Base-by-base conservation (phyloP, 2,329 filamentous ascomycete genomes). In the Diatrype stigma region DNA sequence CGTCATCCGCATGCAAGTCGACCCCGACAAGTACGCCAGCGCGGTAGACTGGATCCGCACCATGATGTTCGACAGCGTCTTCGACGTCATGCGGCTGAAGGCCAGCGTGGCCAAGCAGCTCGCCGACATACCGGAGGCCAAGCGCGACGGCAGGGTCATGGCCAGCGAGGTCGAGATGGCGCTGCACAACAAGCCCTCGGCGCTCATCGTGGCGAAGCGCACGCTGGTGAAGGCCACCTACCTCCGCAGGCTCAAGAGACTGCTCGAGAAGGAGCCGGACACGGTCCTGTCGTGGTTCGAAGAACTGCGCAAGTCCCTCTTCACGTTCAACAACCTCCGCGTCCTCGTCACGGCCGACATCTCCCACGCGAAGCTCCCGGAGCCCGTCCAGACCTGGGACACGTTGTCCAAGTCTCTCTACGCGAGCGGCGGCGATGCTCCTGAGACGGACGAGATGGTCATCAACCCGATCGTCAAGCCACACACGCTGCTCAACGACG, bases 61-160 rank as follows among this genome's bases (percentile, higher is more conserved):
- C 12, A 80, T 97, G 69, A 86, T 96, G 68, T 96, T 93, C 66
- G 86, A 95, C 66, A 88, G 89, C 37, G 78, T 96, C 47, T 96
- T 97, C 63, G 93, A 97, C 62, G 79, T 86, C 3, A 72, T 75
- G 46, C 76, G 84, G 22, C 73, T 87, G 47, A 80, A 79, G 58
- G 81, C 89, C 56, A 74, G 78, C 21, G 73, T 95, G 16, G 85
- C 85, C 51, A 95, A 96, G 69, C 83, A 95, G 44, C 78, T 96
- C 17, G 91, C 92, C 2, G 93, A 97, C 61, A 87, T 99, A 17
- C 94, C 94, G 0, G 91, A 96, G 64, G 79, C 85, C 48, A 99
- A 97, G 76, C 89, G 94, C 40, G 89, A 88, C 60, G 94, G 94
- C 1, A 82, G 85, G 51, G 74, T 74, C 40, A 86, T 86, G 84